Evolutionary conservation across 768 basidiomycete species (phyloP), one percentile per base, ranked within the genome.

Genomic region (Boletus pseudo-olivaceus): DNA sequence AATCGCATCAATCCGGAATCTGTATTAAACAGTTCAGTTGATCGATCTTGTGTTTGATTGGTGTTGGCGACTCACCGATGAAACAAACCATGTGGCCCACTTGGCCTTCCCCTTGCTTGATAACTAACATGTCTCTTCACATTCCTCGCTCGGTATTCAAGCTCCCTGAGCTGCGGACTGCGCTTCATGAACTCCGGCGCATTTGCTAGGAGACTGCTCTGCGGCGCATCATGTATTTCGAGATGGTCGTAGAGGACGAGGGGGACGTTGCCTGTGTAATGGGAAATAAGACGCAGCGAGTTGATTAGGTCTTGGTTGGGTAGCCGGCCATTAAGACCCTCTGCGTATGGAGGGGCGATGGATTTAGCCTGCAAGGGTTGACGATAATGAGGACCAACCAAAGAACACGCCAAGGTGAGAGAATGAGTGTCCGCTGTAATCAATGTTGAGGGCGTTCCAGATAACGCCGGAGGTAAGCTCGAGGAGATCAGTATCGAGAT

Each of bases 401-500:
- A 88, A 90, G 73, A 93, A 98, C 10, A 98, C 73, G n/a, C 97
- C 96, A 2, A 98, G 77, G 66, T 98, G 92, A 10, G 90, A 93
- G 72, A 98, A 96, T 0, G 95, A 98, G 71, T 99, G 96, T 0
- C 93, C 90, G 1, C 94, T 92, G 69, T 98, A 98, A 68, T 98
- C 97, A 40, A 99, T 83, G 61, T 89, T 90, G 43, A 99, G 72
- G 11, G 93, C 93, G 1, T 90, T 93, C 97, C 97, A 99, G 40
- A 99, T 89, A 7, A 94, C 88, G 4, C 94, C 95, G 3, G 92
- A 91, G 2, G 82, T 69, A 23, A 90, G 65, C 33, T 75, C 70
- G 35, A 97, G 75, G 9, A 77, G 73, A 34, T 89, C 83, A 1
- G 82, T 80, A n/a, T 74, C 60, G 17, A 93, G 74, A 64, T 87